Base-by-base conservation (phyloP, 2,329 filamentous ascomycete species). In the Colletotrichum lupini region DNA sequence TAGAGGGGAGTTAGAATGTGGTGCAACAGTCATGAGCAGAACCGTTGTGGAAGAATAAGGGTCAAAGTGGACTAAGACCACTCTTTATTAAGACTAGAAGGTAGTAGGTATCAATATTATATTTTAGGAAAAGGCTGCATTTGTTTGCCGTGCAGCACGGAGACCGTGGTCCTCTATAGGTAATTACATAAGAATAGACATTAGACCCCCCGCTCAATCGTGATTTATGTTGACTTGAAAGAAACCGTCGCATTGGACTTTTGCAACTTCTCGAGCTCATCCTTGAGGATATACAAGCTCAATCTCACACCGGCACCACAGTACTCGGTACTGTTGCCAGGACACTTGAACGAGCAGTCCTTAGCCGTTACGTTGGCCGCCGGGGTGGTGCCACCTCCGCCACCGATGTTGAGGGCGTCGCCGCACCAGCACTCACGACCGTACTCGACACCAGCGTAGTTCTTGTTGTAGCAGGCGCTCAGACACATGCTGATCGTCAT, bases 281-380 rank as follows among this genome's bases (percentile, higher is more conserved):
- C 61, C 1, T 28, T 66, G 26, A 19, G 75, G 74, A 77, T 75
- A 3, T 84, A 84, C 67, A 83, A 24, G 46, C 78, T 83, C 58
- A 84, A 72, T 67, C 77, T 78, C 0, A 72, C 35, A 0, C 79
- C 78, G 0, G 79, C 76, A 2, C 76, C 76, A 37, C 76, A 77
- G 68, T 58, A 73, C 37, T 75, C 56, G 2, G 55, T 62, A 46
- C 32, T 55, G 49, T 77, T 63, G 8, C 76, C 76, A 2, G 71
- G 61, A 30, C 75, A 76, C 42, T 58, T 66, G 49, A 76, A 75
- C 2, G 67, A 69, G 59, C 75, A 76, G 22, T 74, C 68, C 4
- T 55, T 63, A 46, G 70, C 61, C 26, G 72, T 68, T 56, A 75
- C 53, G 32, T 75, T 61, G 26, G 72, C 74, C 12, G 73, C 72